phyloP scores from a whole-genome alignment of 2,329 filamentous ascomycete species.

The Paraconiothyrium sp. region DNA sequence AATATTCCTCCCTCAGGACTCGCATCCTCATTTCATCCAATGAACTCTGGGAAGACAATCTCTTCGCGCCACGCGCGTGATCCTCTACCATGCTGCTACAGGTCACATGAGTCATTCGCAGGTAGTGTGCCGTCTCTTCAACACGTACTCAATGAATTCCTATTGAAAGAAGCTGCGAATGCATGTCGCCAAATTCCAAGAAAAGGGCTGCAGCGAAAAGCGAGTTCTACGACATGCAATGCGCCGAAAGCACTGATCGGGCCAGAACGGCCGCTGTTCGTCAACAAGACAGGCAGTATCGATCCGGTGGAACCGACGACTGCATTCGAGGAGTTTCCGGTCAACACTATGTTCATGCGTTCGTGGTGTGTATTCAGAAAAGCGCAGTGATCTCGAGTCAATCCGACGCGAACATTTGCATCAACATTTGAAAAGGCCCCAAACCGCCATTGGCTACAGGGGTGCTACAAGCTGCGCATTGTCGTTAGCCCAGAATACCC shows the following conservation, averaged over 20 bases:
- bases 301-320: background rate
- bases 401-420: no score
- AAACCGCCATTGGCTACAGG: no score
- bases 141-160: background rate
- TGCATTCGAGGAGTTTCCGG: no score
- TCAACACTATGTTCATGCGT: no score
- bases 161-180: background rate
- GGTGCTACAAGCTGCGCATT: no score
- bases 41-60: slow-evolving; percentile 14
- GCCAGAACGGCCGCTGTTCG: slow-evolving; percentile 8
- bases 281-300: background rate
- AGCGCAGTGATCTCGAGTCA: no score
- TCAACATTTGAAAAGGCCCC: no score
- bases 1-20: background rate
- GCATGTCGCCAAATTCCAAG: slow-evolving; percentile 5
- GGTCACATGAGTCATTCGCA: slow-evolving; percentile 4
- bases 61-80: slow-evolving; percentile 6
- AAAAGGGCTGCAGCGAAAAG: slow-evolving; percentile 1
- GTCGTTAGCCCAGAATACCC: no score
- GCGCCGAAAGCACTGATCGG: slow-evolving; percentile 10
- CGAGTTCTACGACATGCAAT: slow-evolving; percentile 11
- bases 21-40: background rate
- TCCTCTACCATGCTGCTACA: slow-evolving; percentile 9
- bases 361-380: no score
- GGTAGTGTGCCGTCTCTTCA: background rate